A percentile compares a stretch with the other conserved stretches of the same genome.
These are phyloP conservation scores for Ganoderma leucocontextum DNA, from an alignment of 1,284 basidiomycete species.

Conservation along the genomic window DNA sequence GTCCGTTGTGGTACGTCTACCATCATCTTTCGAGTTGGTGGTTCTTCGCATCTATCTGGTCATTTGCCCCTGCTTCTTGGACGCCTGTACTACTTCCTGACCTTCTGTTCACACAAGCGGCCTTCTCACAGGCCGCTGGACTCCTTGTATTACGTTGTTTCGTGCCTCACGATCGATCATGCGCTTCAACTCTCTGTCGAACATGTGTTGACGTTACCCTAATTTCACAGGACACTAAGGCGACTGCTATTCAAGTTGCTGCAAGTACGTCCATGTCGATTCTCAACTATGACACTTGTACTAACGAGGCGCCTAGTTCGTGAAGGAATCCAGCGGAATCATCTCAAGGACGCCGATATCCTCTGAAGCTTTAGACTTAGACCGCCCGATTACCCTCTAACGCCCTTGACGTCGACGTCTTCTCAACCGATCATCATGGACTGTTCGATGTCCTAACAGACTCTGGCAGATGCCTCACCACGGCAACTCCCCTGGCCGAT, in stretches of 20 bases:
- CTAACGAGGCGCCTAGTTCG: conserved; percentile 34
- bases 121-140: background rate
- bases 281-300: background rate
- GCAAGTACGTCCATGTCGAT: conserved; percentile 27
- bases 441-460: background rate
- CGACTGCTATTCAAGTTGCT: conserved; percentile 43
- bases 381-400: background rate
- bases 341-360: conserved; percentile 43
- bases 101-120: conserved; percentile 9
- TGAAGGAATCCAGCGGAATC: conserved; percentile 43
- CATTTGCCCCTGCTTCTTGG: conserved; percentile 5
- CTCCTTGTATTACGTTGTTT: background rate
- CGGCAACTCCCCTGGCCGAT: background rate
- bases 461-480: background rate
- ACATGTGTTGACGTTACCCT: background rate
- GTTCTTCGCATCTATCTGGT: conserved; percentile 1
- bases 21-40: background rate
- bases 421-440: background rate
- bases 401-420: background rate
- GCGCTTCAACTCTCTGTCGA: background rate
- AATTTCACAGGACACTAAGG: conserved; percentile 41
- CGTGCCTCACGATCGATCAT: background rate
- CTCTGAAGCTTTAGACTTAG: conserved; percentile 20
- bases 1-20: conserved; percentile 41
- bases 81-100: background rate